Conservation (phyloP, 176 grass and related monocot species). For the Triticum turgidum region DNA sequence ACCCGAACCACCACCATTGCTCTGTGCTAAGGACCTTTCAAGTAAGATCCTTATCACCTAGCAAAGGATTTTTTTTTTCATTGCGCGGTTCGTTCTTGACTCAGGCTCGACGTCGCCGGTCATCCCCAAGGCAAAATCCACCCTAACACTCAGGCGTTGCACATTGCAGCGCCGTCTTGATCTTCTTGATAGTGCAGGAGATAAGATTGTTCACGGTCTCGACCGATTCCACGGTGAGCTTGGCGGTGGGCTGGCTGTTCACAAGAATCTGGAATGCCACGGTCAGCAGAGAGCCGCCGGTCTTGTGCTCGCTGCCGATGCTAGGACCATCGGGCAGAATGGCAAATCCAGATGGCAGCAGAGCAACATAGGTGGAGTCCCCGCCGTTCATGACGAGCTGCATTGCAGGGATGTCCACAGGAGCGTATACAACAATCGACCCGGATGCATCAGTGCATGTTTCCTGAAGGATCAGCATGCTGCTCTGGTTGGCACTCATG, state of each 20-base stretch:
- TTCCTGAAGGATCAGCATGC: conserved; percentile 98
- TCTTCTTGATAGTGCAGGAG: conserved; percentile 97
- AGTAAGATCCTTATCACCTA: conserved; percentile 72
- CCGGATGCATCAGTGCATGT: conserved; percentile 89
- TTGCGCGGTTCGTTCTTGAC: conserved; percentile 99
- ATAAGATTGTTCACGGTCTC: conserved; percentile 92
- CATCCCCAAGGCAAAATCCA: background rate
- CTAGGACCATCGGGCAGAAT: conserved; percentile 70
- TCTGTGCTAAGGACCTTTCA: conserved; percentile 44
- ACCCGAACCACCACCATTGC: conserved; percentile 99
- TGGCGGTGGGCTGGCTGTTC: conserved; percentile 94
- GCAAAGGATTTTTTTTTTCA: conserved; percentile 74
- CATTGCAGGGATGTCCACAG: conserved; percentile 95
- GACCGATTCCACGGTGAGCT: conserved; percentile 84
- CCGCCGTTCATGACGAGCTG: conserved; percentile 96
- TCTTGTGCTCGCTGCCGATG: conserved; percentile 13
- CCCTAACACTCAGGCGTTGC: conserved; percentile 31
- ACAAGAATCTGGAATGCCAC: conserved; percentile 98
- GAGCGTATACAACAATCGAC: conserved; percentile 95
- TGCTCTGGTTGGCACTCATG: conserved; percentile 79
- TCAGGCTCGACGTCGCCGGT: conserved; percentile 30
- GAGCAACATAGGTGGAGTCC: conserved; percentile 84
- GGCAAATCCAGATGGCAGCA: conserved; percentile 91
- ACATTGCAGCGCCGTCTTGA: conserved; percentile 66
- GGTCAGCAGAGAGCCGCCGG: conserved; percentile 65